phyloP scores from a whole-genome alignment of 345 rosid genomes.

The Acer negundo region DNA sequence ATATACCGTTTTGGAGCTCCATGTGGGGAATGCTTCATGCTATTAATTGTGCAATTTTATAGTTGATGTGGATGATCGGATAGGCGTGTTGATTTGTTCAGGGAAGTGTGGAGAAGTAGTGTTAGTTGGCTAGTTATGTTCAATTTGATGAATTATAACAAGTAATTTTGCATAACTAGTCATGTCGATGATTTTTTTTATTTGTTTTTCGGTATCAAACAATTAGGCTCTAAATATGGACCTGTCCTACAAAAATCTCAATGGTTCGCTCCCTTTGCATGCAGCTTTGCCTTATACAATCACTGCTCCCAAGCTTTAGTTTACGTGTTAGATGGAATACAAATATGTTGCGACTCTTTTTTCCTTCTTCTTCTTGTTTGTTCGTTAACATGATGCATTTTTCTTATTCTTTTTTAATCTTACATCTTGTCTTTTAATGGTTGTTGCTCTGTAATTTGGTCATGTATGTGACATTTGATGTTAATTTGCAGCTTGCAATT shows the following conservation, averaged over 20 bases:
- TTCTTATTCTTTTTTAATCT: too few species aligned
- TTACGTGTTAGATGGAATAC: not conserved
- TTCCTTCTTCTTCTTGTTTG: not conserved
- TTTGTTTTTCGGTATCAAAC: not conserved
- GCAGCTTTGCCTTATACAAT: not conserved
- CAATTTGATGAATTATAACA: not conserved
- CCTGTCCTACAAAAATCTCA: not conserved
- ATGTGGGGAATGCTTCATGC: not conserved
- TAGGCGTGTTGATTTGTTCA: not conserved
- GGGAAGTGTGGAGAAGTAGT: not conserved
- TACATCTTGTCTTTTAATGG: not conserved
- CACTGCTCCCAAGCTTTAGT: not conserved
- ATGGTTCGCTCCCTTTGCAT: not conserved
- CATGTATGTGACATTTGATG: not conserved
- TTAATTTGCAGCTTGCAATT: conserved; percentile 46
- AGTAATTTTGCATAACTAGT: not conserved
- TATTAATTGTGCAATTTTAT: not conserved
- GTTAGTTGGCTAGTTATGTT: not conserved
- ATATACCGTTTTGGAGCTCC: not conserved
- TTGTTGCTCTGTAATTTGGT: not conserved
- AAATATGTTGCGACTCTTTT: not conserved
- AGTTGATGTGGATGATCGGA: not conserved
- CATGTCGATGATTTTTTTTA: not conserved
- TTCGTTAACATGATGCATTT: not conserved
- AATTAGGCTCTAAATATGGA: not conserved